Evolutionary conservation across 768 basidiomycete species (phyloP), one percentile per base, ranked within the genome.

Genomic region (Hemileccinum impolitum): DNA sequence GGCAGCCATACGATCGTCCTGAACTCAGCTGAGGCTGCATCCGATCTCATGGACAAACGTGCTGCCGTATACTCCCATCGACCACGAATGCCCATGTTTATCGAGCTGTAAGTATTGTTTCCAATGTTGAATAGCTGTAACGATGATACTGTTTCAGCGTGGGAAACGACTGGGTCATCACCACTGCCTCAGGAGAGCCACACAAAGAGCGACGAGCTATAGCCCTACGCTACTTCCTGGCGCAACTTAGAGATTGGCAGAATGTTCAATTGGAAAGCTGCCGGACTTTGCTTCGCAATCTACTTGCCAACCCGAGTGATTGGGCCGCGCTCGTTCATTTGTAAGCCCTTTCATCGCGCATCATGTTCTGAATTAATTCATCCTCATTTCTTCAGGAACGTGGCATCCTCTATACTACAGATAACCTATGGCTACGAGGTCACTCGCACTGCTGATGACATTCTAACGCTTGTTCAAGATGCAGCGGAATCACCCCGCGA

Each of bases 1-100:
- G 15, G 25, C 15, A 9, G n/a, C 13, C 51, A 46, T 4, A 61
- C 68, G 8, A 51, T 72, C 18, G 49, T 73, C 19, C 56, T 73
- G 14, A 73, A 69, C 49, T 70, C 69, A 8, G 47, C 58, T 23
- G 57, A 67, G 21, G 37, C 46, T 14, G 37, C 17, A 13, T 28
- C 30, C 17, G 46, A 47, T 19, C 26, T 47, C 19, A 35, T 47
- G 35, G 45, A 28, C 26, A 47, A 47, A 9, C 35, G 39, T 10
- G 39, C 35, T 11, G 46, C 46, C 14, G 18, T 39, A 18, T 39
- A 39, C 17, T 39, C 37, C 25, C 12, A 40, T 36, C 31, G 39
- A 23, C 47, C 47, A 13, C 10, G 39, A 14, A 18, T 48, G 30
- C 38, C 47, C 26, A 34, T 48, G 47, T 13, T 43, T 4, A 8